Percentiles rank a stretch among this genome's conserved stretches.
Conservation (phyloP, 1,284 basidiomycete species). For the Tausonia pullulans region DNA sequence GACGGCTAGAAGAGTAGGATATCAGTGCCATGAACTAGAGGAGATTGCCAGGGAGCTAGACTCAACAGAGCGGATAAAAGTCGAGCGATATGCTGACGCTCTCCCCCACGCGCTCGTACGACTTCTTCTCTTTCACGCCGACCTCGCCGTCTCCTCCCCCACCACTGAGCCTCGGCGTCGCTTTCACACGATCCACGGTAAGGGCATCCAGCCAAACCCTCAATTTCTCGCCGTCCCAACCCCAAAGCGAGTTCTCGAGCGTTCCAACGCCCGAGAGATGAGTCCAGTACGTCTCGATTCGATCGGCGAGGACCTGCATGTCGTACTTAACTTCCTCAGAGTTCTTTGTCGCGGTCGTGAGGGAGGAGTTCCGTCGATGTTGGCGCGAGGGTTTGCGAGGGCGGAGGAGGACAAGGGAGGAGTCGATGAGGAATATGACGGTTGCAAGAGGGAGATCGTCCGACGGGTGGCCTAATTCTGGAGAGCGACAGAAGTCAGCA, state of each 20-base stretch:
- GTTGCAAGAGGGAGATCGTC: slow-evolving; percentile 90
- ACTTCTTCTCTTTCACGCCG: slow-evolving; percentile 28
- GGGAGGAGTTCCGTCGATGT: slow-evolving; percentile 7
- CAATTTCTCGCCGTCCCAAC: slow-evolving; percentile 80
- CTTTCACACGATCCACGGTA: slow-evolving; percentile 51
- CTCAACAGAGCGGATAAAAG: slow-evolving; percentile 88
- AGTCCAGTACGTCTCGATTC: slow-evolving; percentile 97
- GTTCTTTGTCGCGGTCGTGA: neutral
- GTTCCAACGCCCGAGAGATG: slow-evolving; percentile 84
- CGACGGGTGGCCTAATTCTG: slow-evolving; percentile 84
- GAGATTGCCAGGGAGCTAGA: slow-evolving; percentile 18
- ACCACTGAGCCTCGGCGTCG: slow-evolving; percentile 10
- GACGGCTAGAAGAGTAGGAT: slow-evolving; percentile 48
- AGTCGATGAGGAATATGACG: slow-evolving; percentile 91
- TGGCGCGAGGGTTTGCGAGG: slow-evolving; percentile 22
- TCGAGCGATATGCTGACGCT: slow-evolving; percentile 82
- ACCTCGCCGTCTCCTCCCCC: slow-evolving; percentile 31
- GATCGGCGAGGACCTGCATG: slow-evolving; percentile 90
- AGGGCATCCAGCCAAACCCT: slow-evolving; percentile 92
- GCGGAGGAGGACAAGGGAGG: slow-evolving; percentile 72
- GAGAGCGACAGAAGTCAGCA: neutral
- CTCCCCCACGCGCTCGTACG: slow-evolving; percentile 62
- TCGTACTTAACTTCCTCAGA: slow-evolving; percentile 79
- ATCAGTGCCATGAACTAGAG: neutral
- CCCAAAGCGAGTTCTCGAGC: slow-evolving; percentile 95